Conservation (phyloP, 805 yeast species). For the Nakazawaea peltata region DNA sequence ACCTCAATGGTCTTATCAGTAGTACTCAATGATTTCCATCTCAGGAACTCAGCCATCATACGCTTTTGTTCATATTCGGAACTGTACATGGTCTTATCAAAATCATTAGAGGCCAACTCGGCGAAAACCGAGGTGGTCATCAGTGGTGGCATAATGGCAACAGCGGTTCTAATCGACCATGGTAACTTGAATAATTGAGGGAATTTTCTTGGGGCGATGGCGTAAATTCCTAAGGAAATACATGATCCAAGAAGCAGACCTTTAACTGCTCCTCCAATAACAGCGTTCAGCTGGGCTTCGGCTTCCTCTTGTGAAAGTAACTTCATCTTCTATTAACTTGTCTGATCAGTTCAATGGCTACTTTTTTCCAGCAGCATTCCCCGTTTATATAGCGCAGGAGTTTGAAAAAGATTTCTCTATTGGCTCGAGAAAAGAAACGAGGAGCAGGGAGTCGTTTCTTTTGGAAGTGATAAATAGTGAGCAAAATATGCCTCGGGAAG, state of each 20-base stretch:
- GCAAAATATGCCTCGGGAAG: too few relatives aligned
- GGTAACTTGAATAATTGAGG: conserved; percentile 37
- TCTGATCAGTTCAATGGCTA: too few relatives aligned
- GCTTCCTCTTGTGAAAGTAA: conserved; percentile 58
- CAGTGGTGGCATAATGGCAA: conserved; percentile 62
- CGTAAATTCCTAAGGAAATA: conserved; percentile 47
- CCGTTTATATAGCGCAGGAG: too few relatives aligned
- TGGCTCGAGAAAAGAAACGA: too few relatives aligned
- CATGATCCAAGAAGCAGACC: conserved; percentile 52
- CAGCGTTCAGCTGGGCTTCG: conserved; percentile 53
- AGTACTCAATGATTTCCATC: conserved; percentile 43
- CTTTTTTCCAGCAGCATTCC: too few relatives aligned
- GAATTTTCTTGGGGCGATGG: conserved; percentile 37
- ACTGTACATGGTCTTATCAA: conserved; percentile 56
- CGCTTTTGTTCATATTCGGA: conserved; percentile 31
- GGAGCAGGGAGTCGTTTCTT: too few relatives aligned
- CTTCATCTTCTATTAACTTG: conserved; percentile 53
- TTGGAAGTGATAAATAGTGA: too few relatives aligned
- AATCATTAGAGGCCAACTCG: conserved; percentile 61
- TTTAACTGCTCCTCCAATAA: conserved; percentile 51
- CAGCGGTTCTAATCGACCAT: conserved; percentile 56
- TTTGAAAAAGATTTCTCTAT: too few relatives aligned
- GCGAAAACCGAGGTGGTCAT: conserved; percentile 54
- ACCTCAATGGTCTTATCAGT: conserved; percentile 42
- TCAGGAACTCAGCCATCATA: conserved; percentile 35